A percentile compares a stretch with the other conserved stretches of the same genome.
Conservation (phyloP, 768 basidiomycete genomes). For the Mycena polygramma region DNA sequence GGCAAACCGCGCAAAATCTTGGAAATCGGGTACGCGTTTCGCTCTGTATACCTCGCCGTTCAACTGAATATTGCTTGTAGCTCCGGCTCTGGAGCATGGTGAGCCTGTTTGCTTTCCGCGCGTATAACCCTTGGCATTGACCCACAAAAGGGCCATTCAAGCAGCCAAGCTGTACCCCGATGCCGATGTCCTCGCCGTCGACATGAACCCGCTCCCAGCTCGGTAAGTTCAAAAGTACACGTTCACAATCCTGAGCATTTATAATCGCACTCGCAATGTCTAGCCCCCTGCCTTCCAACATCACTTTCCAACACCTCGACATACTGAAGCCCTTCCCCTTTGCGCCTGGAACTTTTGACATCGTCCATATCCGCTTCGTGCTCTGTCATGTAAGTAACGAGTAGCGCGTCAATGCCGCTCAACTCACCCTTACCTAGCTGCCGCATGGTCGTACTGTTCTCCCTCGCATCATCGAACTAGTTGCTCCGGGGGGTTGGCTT, state of each 20-base stretch:
- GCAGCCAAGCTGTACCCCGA: slow-evolving; percentile 20
- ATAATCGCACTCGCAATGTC: background rate
- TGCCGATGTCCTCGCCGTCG: slow-evolving; percentile 14
- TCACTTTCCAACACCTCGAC: slow-evolving; percentile 36
- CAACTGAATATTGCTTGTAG: background rate
- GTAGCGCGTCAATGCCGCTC: background rate
- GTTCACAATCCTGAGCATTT: too few relatives aligned
- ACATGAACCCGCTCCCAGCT: slow-evolving; percentile 26
- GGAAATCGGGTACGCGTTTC: slow-evolving; percentile 26
- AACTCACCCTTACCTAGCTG: slow-evolving; percentile 28
- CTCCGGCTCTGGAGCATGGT: slow-evolving; percentile 18
- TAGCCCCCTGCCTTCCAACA: slow-evolving; percentile 39
- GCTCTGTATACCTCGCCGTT: background rate
- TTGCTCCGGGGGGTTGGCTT: slow-evolving; percentile 28
- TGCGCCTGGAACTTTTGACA: slow-evolving; percentile 39
- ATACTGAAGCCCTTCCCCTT: slow-evolving; percentile 41
- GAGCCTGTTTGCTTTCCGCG: background rate
- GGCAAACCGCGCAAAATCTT: slow-evolving; percentile 25
- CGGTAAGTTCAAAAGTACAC: slow-evolving; percentile 2
- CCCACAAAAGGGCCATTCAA: slow-evolving; percentile 20
- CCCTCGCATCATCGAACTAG: slow-evolving; percentile 34
- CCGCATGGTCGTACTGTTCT: slow-evolving; percentile 36
- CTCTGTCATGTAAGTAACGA: slow-evolving; percentile 39
- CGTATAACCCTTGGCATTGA: background rate
- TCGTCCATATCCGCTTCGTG: slow-evolving; percentile 42